Percentiles rank a stretch among this genome's conserved stretches.
Conservation (phyloP, 306 rosid species). For the Rubus parviflorus region DNA sequence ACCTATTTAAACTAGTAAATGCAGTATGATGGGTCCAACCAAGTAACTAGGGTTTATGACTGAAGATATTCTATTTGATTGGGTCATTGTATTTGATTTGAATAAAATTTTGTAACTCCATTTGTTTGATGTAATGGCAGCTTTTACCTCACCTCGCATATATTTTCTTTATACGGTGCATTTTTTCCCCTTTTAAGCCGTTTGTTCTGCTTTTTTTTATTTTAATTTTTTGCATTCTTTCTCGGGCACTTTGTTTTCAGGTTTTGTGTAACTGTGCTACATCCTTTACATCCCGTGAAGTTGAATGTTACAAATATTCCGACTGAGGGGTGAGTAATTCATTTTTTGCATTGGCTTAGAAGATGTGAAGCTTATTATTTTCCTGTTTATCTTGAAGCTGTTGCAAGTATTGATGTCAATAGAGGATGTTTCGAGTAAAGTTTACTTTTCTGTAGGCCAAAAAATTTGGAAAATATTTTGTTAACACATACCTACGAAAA, state of each 20-base stretch:
- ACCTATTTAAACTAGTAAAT: neutral
- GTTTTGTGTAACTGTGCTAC: conserved; percentile 66
- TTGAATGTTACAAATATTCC: conserved; percentile 50
- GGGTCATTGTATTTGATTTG: neutral
- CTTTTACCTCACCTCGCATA: neutral
- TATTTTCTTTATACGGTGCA: neutral
- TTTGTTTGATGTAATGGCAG: neutral
- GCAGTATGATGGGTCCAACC: neutral
- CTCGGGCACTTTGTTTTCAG: conserved; percentile 42
- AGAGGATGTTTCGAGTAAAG: conserved; percentile 5
- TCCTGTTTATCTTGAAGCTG: neutral
- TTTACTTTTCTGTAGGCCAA: neutral
- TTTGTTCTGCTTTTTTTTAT: conserved; percentile 6
- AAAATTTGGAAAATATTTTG: neutral
- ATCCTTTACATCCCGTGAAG: conserved; percentile 78
- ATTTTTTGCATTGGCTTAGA: neutral
- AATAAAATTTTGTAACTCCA: neutral
- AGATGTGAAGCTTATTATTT: neutral
- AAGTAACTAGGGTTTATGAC: neutral
- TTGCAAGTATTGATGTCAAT: neutral
- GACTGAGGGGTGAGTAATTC: conserved; percentile 74
- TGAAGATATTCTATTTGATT: neutral
- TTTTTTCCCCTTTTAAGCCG: neutral
- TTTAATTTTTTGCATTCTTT: conserved; percentile 10
- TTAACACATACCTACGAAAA: neutral